phyloP scores from a whole-genome alignment of 2,329 filamentous ascomycete species.

The Diplodia seriata region DNA sequence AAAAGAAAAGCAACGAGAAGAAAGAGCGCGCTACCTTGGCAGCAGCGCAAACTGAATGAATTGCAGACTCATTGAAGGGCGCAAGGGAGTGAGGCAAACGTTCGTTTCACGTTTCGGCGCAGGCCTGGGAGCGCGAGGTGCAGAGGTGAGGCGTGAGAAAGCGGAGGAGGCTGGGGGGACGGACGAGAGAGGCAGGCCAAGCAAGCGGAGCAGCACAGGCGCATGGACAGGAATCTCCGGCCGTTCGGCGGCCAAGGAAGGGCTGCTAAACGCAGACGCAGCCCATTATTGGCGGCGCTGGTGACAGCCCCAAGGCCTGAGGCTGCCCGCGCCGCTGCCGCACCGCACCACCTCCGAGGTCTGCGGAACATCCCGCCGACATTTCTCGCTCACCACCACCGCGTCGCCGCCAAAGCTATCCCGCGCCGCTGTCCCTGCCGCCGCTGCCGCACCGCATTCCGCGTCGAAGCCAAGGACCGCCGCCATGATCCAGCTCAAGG shows the following conservation, averaged over 20 bases:
- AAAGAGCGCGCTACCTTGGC: constrained; percentile 39
- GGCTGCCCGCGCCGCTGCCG: constrained; percentile 29
- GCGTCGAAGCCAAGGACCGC: constrained; percentile 12
- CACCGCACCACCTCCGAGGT: constrained; percentile 28
- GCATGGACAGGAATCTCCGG: constrained; percentile 25
- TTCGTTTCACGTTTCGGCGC: constrained; percentile 26
- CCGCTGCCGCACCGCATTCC: constrained; percentile 7
- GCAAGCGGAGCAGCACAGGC: constrained; percentile 16
- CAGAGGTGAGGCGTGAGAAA: constrained; percentile 7
- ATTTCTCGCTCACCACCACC: constrained; percentile 31
- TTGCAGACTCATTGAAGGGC: constrained; percentile 24
- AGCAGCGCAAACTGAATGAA: constrained; percentile 23
- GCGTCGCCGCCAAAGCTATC: neutral
- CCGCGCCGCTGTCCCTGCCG: constrained; percentile 37
- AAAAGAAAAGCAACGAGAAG: constrained; percentile 34
- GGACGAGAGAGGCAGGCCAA: constrained; percentile 27
- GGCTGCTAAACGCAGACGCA: neutral
- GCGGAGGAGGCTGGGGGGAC: constrained; percentile 28
- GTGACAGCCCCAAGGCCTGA: constrained; percentile 5
- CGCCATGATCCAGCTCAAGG: constrained; percentile 77
- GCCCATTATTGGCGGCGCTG: constrained; percentile 2
- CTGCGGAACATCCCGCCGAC: constrained; percentile 21
- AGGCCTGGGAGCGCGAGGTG: constrained; percentile 2
- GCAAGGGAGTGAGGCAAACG: constrained; percentile 9
- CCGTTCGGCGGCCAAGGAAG: constrained; percentile 14